A percentile compares a stretch with the other conserved stretches of the same genome.
Conservation (phyloP, 176 grass and related monocot genomes). For the Oryza punctata region DNA sequence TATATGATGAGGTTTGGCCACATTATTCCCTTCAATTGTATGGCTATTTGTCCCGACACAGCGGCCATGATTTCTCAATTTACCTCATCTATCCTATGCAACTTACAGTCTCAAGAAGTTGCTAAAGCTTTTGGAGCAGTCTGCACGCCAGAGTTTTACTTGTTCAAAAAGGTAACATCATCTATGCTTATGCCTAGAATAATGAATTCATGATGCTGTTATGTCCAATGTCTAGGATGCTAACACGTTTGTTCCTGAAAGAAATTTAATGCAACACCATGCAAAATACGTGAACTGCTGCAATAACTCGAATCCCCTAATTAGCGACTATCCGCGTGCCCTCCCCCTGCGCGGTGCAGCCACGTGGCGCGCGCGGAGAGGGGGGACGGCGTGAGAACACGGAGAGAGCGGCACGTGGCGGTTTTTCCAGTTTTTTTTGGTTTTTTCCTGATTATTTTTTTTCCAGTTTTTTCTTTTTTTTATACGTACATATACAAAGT, state of each 20-base stretch:
- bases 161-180: constrained; percentile 78
- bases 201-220: neutral
- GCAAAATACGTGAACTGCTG: neutral
- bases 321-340: no score
- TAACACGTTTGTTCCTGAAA: neutral
- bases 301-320: neutral
- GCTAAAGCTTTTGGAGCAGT: constrained; percentile 81
- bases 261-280: neutral
- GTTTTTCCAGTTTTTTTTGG: no score
- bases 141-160: constrained; percentile 91
- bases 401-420: no score
- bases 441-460: no score
- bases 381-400: no score
- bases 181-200: neutral
- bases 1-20: constrained; percentile 74
- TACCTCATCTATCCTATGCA: neutral
- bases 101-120: constrained; percentile 81
- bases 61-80: neutral
- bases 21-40: neutral
- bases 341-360: no score
- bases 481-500: no score
- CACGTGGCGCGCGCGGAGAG: no score
- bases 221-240: neutral
- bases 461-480: no score
- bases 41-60: neutral